These are phyloP conservation scores for Westerdykella aurantiaca DNA, from an alignment of 2,329 filamentous ascomycete species.

Conservation along the genomic window DNA sequence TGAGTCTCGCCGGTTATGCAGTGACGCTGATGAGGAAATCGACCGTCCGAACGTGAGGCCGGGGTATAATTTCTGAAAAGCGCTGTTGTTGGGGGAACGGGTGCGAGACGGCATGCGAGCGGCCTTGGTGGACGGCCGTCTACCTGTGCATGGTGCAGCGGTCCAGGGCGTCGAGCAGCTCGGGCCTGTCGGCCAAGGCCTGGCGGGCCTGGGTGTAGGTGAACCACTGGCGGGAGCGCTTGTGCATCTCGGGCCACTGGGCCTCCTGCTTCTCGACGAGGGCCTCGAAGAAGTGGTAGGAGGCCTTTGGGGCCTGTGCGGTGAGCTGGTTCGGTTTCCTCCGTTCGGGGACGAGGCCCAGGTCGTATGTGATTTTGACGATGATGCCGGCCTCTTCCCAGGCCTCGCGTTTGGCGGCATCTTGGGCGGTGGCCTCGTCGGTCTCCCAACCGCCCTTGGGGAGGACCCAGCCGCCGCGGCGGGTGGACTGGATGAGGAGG, in stretches of 20 bases:
- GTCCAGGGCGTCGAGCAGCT: constrained; percentile 81
- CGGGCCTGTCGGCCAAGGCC: constrained; percentile 70
- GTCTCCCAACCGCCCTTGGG: constrained; percentile 98
- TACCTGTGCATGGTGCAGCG: constrained; percentile 57
- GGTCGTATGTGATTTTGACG: constrained; percentile 75
- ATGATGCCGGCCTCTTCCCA: constrained; percentile 97
- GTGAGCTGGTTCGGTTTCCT: constrained; percentile 52
- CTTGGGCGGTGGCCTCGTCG: constrained; percentile 80
- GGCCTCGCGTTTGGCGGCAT: constrained; percentile 80
- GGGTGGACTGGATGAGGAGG: constrained; percentile 86
- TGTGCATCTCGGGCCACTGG: constrained; percentile 91
- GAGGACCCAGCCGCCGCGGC: constrained; percentile 89
- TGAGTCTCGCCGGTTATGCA: too few relatives aligned
- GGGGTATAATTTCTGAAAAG: not conserved
- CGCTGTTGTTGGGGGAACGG: not conserved
- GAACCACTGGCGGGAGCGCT: constrained; percentile 87
- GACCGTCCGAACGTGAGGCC: too few relatives aligned
- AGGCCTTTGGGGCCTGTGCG: constrained; percentile 62
- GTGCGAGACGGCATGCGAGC: too few relatives aligned
- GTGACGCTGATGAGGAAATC: too few relatives aligned
- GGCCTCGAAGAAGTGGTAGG: constrained; percentile 80
- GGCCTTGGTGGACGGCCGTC: not conserved
- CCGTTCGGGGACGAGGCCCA: constrained; percentile 81
- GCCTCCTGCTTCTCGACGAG: constrained; percentile 79
- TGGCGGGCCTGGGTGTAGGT: constrained; percentile 75